Evolutionary conservation across 176 grass and related monocot species (phyloP), one percentile per base, ranked within the genome.

Genomic region (Elaeis guineensis): DNA sequence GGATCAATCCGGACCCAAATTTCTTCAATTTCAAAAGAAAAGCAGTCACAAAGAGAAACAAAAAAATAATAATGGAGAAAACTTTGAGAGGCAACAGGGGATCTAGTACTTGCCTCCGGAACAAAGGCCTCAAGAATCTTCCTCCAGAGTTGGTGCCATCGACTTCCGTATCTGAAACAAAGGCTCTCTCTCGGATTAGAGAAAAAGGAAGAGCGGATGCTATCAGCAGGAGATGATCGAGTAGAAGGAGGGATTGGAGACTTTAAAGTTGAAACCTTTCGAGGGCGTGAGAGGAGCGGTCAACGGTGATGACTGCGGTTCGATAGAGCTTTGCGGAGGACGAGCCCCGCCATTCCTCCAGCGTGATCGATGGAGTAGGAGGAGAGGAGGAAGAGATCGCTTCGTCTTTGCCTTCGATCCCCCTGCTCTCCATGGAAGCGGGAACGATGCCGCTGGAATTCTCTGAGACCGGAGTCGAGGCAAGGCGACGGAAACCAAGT

Each of bases 301-400:
- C 82, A 20, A 70, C 84, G 57, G 84, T 92, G 79, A 98, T 70
- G 67, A 98, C 73, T 49, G 84, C 81, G 25, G 87, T 92, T 63
- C 76, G 81, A 25, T 84, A 91, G 55, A 98, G 84, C 64, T 89
- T 62, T 21, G 87, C 56, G 59, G 63, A 69, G 24, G 87, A 78
- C 21, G 93, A 92, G 75, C 87, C 87, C 32, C 84, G 79, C 93
- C 93, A 98, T 69, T 92, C 93, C 81, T 98, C 81, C 48, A 98
- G 58, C 79, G 93, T 98, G 59, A 98, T 78, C 66, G 57, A 80
- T 64, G 74, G 55, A 14, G 58, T 15, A 39, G 58, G 16, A 26
- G 25, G 32, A 61, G 58, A 15, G 8, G 25, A 39, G 16, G 54
- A 25, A 3, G 8, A 5, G 35, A 14, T 59, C 28, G 16, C 16